Base-by-base conservation (phyloP, 2,329 filamentous ascomycete species). In the Clarireedia hainanense region DNA sequence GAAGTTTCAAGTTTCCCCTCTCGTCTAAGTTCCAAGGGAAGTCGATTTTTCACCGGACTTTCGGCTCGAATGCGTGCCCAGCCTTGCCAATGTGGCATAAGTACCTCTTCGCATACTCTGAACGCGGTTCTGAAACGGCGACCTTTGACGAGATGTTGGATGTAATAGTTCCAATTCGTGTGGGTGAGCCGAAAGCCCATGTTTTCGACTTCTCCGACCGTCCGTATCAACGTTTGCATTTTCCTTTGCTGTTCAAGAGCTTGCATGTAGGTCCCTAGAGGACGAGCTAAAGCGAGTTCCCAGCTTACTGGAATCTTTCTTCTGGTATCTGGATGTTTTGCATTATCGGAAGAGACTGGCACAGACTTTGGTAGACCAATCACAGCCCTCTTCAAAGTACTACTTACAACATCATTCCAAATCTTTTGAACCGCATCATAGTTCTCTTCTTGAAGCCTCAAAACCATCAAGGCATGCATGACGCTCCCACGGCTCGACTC, bases 61-160 rank as follows among this genome's bases (percentile, higher is more conserved):
- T 52, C 17, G 9, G 20, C 47, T 63, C 68, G 63, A 10, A 63
- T 26, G 4, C 39, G 47, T 17, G 58, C 52, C 89, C 91, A 96
- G 24, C 90, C 89, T 10, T 80, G 80, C 80, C 91, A 96, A 36
- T 80, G 76, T 1, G 80, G 78, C 80, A 96, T 95, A 55, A 97
- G 83, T 58, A 83, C 81, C 26, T 76, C 72, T 73, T 97, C 92
- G 67, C 88, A 92, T 51, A 85, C 72, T 23, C 73, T 68, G 71
- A 94, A 95, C 39, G 91, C 91, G 20, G 85, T 76, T 48, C 81
- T 72, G 64, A 80, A 78, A 47, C 79, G 76, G 47, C 79, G 77
- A 53, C 83, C 75, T 14, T 76, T 73, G 24, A 83, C 81, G 27
- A 96, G 80, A 50, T 78, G 71, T 64, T 86, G 81, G 55, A 96